Percentiles rank a stretch among this genome's conserved stretches.
Conservation (phyloP, 352 stramenopile genomes). For the Phytophthora citrophthora region DNA sequence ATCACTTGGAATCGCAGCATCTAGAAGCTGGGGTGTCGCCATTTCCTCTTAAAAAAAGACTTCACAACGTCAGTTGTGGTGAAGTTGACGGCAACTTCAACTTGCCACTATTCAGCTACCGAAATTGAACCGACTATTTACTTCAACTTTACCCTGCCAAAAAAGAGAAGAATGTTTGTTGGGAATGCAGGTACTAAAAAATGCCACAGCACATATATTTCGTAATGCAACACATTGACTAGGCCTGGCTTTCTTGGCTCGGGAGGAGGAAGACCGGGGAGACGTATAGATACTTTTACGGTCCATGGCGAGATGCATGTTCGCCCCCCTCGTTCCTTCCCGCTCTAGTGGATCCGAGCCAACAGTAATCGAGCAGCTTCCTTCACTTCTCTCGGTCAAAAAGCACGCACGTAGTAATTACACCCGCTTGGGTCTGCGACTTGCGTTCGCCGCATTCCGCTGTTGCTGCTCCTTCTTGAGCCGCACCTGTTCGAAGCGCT, state of each 20-base stretch:
- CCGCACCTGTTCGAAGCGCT: conserved; percentile 80
- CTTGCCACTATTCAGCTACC: conserved; percentile 12
- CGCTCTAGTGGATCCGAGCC: conserved; percentile 10
- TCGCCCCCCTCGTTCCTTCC: conserved; percentile 21
- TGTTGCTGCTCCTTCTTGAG: conserved; percentile 66
- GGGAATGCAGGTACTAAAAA: conserved; percentile 8
- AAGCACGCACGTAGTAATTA: conserved; percentile 14
- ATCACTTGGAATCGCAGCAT: conserved; percentile 25
- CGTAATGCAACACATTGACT: conserved; percentile 46
- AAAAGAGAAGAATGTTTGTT: not conserved
- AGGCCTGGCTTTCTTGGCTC: conserved; percentile 18
- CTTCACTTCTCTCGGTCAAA: conserved; percentile 21
- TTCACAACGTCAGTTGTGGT: too few relatives aligned
- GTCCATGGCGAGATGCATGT: conserved; percentile 36
- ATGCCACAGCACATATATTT: conserved; percentile 48
- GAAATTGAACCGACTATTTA: conserved; percentile 24
- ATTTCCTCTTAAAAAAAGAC: conserved; percentile 8
- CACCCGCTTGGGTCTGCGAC: conserved; percentile 35
- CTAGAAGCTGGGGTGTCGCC: conserved; percentile 20
- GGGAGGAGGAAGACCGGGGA: conserved; percentile 6
- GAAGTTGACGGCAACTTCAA: conserved; percentile 30
- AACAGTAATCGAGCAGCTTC: conserved; percentile 25
- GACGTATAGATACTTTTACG: conserved; percentile 50
- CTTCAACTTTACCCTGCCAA: not conserved
- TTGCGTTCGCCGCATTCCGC: conserved; percentile 24